Conservation (phyloP, 768 basidiomycete species). For the Clitopilus passeckerianus region DNA sequence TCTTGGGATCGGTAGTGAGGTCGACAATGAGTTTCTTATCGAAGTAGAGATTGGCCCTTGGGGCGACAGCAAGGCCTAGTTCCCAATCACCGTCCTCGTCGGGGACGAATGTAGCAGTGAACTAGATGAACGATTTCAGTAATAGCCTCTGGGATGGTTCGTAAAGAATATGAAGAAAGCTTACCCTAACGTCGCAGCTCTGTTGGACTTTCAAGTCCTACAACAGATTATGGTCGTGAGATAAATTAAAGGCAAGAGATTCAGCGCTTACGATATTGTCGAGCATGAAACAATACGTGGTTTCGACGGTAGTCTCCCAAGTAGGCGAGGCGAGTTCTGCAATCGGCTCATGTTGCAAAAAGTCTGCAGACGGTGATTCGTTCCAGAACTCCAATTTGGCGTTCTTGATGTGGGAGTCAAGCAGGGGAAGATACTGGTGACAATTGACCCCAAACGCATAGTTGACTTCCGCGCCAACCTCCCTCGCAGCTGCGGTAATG, state of each 20-base stretch:
- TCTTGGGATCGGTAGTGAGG: constrained; percentile 31
- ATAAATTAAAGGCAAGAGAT: too few relatives aligned
- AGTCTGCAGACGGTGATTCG: constrained; percentile 33
- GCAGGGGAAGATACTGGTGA: constrained; percentile 45
- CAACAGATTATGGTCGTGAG: too few relatives aligned
- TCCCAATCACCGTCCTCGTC: constrained; percentile 50
- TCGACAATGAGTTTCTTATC: constrained; percentile 44
- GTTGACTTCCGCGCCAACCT: constrained; percentile 38
- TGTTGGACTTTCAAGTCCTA: constrained; percentile 25
- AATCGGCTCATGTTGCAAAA: constrained; percentile 15
- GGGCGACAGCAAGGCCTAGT: constrained; percentile 40
- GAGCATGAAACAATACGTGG: neutral
- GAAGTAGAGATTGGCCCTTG: constrained; percentile 45
- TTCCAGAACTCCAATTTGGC: constrained; percentile 38
- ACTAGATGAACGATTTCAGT: constrained; percentile 18
- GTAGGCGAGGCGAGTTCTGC: constrained; percentile 14
- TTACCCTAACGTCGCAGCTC: constrained; percentile 35
- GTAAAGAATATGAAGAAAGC: too few relatives aligned
- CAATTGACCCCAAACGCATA: constrained; percentile 39
- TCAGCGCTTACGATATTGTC: neutral
- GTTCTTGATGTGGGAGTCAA: constrained; percentile 41
- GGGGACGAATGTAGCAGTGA: constrained; percentile 39
- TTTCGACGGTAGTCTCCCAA: constrained; percentile 34
- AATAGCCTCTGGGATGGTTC: neutral
- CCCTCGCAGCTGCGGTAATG: constrained; percentile 35